Percentiles rank a stretch among this genome's conserved stretches.
These are phyloP conservation scores for Yamadazyma phyllophila DNA, from an alignment of 805 yeast genomes.

Conservation along the genomic window DNA sequence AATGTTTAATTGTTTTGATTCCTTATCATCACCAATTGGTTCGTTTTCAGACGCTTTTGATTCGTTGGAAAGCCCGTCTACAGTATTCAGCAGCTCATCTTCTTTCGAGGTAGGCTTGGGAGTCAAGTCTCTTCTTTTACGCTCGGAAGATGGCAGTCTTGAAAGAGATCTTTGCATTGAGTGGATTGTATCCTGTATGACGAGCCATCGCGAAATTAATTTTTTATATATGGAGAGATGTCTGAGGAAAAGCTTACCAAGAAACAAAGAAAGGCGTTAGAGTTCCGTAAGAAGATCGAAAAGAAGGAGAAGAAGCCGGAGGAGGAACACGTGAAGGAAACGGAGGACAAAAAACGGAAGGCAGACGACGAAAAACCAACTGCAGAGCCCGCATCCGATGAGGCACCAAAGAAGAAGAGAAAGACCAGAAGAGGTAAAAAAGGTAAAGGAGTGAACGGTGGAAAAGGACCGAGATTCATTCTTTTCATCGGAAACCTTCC, in stretches of 20 bases:
- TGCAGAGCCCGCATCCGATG: slow-evolving; percentile 14
- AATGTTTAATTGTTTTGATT: neutral
- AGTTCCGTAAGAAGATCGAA: slow-evolving; percentile 48
- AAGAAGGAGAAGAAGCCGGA: slow-evolving; percentile 31
- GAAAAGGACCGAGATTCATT: slow-evolving; percentile 64
- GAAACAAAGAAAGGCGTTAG: slow-evolving; percentile 62
- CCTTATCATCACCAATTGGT: neutral
- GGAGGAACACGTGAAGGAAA: slow-evolving; percentile 26
- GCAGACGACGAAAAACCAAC: slow-evolving; percentile 9
- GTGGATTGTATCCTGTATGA: slow-evolving; percentile 4
- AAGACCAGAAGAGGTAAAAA: slow-evolving; percentile 79
- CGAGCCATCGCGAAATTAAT: slow-evolving; percentile 6
- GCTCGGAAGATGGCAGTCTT: slow-evolving; percentile 7
- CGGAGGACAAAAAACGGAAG: slow-evolving; percentile 22
- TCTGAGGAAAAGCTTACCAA: slow-evolving; percentile 50
- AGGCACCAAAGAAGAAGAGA: slow-evolving; percentile 56
- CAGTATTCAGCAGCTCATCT: no score
- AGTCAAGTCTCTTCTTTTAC: slow-evolving; percentile 8
- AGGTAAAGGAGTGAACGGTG: slow-evolving; percentile 52
- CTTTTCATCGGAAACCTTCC: slow-evolving; percentile 92
- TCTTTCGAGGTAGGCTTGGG: neutral
- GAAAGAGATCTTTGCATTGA: slow-evolving; percentile 6
- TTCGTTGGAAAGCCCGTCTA: neutral
- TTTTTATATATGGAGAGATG: slow-evolving; percentile 7
- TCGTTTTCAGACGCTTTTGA: neutral